Evolutionary conservation across 1,284 basidiomycete species (phyloP).

Genomic region (Inonotus hispidus): DNA sequence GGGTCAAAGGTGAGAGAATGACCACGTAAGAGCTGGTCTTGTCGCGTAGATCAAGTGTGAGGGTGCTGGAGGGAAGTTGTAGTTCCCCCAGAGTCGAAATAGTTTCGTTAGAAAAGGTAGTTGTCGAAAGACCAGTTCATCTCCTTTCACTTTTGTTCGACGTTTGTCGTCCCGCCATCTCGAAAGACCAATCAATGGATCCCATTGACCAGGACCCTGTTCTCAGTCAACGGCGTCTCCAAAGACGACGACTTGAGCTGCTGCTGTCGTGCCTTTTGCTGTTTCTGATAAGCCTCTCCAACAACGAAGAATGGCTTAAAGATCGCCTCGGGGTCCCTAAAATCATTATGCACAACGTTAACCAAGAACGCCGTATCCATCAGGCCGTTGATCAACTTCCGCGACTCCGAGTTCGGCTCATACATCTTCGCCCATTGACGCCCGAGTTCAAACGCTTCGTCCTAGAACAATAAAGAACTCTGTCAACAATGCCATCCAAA

Average conservation of each 20-base stretch:
- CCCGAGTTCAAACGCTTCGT: constrained; percentile 96
- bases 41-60: no score
- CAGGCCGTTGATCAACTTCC: constrained; percentile 71
- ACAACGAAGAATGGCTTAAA: constrained; percentile 83
- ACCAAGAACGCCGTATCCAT: constrained; percentile 88
- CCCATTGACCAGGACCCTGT: constrained; percentile 11
- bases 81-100: no score
- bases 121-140: no score
- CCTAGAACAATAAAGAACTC: constrained; percentile 40
- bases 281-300: constrained; percentile 48
- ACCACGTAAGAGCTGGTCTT: background rate
- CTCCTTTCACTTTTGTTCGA: no score
- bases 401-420: constrained; percentile 70
- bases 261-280: constrained; percentile 26
- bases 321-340: constrained; percentile 78
- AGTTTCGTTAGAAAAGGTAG: no score
- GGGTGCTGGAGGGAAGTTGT: no score
- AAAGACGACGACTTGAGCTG: constrained; percentile 18
- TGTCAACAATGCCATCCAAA: background rate
- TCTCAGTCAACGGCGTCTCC: background rate
- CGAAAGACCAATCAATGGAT: constrained; percentile 21
- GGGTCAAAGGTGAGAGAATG: background rate
- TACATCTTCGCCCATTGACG: constrained; percentile 92
- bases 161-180: no score
- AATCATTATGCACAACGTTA: constrained; percentile 98